Evolutionary conservation across 345 rosid genomes (phyloP).

Genomic region (Gossypium longicalyx): DNA sequence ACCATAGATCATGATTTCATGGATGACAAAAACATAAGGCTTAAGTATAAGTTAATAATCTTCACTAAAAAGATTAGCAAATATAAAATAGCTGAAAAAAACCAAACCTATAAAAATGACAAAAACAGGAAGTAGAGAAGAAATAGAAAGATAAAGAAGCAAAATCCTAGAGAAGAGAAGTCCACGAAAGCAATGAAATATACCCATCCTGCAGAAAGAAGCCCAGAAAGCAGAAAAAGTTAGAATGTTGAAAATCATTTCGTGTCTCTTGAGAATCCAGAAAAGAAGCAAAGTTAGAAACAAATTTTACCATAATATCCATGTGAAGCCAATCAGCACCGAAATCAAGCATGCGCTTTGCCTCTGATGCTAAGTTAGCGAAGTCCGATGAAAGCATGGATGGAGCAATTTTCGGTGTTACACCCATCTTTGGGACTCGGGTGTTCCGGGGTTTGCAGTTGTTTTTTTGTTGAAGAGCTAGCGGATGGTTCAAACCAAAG

Average conservation of each 20-base stretch:
- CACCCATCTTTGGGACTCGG: conserved; percentile 41
- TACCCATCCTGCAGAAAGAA: conserved; percentile 67
- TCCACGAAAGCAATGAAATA: conserved; percentile 24
- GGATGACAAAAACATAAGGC: background rate
- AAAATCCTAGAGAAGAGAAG: conserved; percentile 16
- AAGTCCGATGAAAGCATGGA: conserved; percentile 94
- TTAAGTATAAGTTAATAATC: background rate
- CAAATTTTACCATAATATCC: conserved; percentile 75
- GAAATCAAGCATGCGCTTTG: conserved; percentile 66
- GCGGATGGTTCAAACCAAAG: background rate
- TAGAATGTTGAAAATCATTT: background rate
- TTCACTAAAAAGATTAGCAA: background rate
- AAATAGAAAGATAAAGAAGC: conserved; percentile 14
- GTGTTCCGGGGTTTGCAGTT: background rate
- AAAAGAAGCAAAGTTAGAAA: background rate
- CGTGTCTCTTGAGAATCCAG: background rate
- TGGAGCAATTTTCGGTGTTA: conserved; percentile 73
- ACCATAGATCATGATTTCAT: background rate
- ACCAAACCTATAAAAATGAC: background rate
- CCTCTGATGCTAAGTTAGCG: conserved; percentile 81
- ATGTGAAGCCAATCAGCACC: conserved; percentile 99
- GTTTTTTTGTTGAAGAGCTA: background rate
- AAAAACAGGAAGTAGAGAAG: background rate
- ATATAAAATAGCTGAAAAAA: background rate
- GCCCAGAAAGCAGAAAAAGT: conserved; percentile 9